phyloP scores from a whole-genome alignment of 1,284 basidiomycete species.

The Trichosporon faecale region DNA sequence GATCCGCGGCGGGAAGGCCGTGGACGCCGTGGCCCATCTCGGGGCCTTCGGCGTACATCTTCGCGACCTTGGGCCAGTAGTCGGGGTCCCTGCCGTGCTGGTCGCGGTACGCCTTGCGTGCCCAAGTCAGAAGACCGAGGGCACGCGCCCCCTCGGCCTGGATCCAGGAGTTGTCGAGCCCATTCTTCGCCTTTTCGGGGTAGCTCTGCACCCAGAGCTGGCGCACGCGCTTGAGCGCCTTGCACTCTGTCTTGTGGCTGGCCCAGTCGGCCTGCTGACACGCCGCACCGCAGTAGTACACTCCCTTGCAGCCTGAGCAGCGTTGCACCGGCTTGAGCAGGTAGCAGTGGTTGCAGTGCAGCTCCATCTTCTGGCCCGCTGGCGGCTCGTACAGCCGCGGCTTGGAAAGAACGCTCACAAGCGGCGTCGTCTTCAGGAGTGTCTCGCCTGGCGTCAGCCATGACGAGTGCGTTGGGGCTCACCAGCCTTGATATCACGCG shows the following conservation, averaged over 20 bases:
- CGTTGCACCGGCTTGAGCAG: constrained; percentile 53
- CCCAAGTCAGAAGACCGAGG: constrained; percentile 72
- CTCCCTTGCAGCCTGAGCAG: constrained; percentile 66
- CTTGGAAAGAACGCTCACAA: constrained; percentile 66
- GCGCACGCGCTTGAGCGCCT: constrained; percentile 57
- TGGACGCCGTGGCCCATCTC: not conserved
- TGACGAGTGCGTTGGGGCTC: not conserved
- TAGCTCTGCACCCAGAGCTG: constrained; percentile 26
- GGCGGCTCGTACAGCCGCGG: constrained; percentile 60
- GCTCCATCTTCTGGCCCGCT: constrained; percentile 41
- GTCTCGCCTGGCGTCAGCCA: constrained; percentile 57
- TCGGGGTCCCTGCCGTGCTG: constrained; percentile 49
- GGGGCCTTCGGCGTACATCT: constrained; percentile 50
- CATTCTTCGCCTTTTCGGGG: constrained; percentile 19
- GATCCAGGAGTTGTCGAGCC: constrained; percentile 48
- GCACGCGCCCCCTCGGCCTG: constrained; percentile 70
- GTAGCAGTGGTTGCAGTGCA: constrained; percentile 12
- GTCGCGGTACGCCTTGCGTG: constrained; percentile 58
- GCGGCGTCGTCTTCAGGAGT: constrained; percentile 61
- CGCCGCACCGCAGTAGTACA: constrained; percentile 67
- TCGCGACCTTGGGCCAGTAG: constrained; percentile 67
- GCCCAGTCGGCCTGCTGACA: constrained; percentile 78
- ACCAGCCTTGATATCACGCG: constrained; percentile 26
- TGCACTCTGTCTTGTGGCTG: constrained; percentile 72
- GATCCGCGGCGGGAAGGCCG: not conserved